Percentiles rank a stretch among this genome's conserved stretches.
phyloP scores from a whole-genome alignment of 2,329 filamentous ascomycete genomes.

The Cordyceps tenuipes region DNA sequence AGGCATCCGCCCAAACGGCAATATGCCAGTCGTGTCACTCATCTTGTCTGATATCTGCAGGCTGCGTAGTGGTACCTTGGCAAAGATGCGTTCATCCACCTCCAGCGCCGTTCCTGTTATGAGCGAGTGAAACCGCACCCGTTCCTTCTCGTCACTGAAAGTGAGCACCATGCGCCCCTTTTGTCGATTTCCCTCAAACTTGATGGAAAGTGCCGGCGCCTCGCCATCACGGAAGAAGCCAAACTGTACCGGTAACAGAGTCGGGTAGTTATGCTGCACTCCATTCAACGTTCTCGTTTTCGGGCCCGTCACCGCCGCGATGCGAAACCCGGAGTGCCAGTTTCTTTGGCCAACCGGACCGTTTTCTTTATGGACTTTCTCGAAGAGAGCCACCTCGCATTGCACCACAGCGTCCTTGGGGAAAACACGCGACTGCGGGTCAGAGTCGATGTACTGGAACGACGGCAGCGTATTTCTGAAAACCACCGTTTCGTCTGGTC shows the following conservation, averaged over 20 bases:
- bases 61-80: conserved; percentile 58
- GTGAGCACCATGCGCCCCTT: conserved; percentile 68
- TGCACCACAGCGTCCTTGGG: conserved; percentile 63
- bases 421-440: conserved; percentile 61
- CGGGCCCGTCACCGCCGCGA: conserved; percentile 70
- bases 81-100: conserved; percentile 59
- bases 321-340: conserved; percentile 70
- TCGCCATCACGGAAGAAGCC: conserved; percentile 66
- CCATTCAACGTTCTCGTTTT: conserved; percentile 70
- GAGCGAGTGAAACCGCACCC: conserved; percentile 61
- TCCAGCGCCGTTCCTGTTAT: conserved; percentile 64
- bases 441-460: conserved; percentile 74
- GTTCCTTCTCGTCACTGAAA: conserved; percentile 65
- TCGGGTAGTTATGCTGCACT: conserved; percentile 60
- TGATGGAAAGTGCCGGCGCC: conserved; percentile 60
- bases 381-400: conserved; percentile 69
- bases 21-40: conserved; percentile 40
- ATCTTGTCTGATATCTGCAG: conserved; percentile 53
- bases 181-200: conserved; percentile 56
- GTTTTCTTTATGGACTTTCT: conserved; percentile 57
- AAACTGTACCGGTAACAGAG: conserved; percentile 64
- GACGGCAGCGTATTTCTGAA: conserved; percentile 62
- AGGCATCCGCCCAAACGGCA: conserved; percentile 41
- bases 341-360: conserved; percentile 65
- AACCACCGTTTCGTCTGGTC: conserved; percentile 59